These are phyloP conservation scores for Syzygium aromaticum DNA, from an alignment of 345 rosid species.

Conservation along the genomic window DNA sequence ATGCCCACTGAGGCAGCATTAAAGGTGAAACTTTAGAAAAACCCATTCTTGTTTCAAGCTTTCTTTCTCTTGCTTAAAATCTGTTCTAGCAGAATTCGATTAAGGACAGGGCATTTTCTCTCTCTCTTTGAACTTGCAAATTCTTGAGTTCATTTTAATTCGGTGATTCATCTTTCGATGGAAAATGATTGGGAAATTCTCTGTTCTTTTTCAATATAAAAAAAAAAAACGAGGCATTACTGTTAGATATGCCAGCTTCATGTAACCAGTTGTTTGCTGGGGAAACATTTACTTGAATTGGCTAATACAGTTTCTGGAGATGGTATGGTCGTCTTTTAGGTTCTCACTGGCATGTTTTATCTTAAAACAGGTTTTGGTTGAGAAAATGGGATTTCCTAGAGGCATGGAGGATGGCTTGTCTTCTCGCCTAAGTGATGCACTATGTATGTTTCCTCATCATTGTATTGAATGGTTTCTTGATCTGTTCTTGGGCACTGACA, in stretches of 20 bases:
- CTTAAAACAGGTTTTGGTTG: conserved; percentile 66
- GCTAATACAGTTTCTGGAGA: not conserved
- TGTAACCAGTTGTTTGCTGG: not conserved
- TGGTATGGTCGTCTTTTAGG: not conserved
- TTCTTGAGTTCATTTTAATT: not conserved
- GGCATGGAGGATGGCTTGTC: conserved; percentile 28
- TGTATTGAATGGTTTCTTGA: not conserved
- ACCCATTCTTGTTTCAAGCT: not conserved
- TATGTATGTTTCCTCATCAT: conserved; percentile 33
- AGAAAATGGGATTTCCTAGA: conserved; percentile 87
- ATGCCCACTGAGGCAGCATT: conserved; percentile 98
- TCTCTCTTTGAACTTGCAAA: not conserved
- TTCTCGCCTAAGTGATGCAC: conserved; percentile 24
- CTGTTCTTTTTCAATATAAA: not conserved
- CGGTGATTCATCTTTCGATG: not conserved
- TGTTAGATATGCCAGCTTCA: not conserved
- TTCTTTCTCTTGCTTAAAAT: not conserved
- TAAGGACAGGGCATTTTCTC: not conserved
- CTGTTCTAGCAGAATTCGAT: not conserved
- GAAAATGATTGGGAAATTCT: not conserved
- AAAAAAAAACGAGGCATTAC: not conserved
- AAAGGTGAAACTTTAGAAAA: conserved; percentile 40
- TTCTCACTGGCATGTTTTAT: not conserved
- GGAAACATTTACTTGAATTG: not conserved
- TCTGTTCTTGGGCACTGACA: not conserved